These are phyloP conservation scores for Pholiota conissans DNA, from an alignment of 768 basidiomycete species.

Conservation along the genomic window DNA sequence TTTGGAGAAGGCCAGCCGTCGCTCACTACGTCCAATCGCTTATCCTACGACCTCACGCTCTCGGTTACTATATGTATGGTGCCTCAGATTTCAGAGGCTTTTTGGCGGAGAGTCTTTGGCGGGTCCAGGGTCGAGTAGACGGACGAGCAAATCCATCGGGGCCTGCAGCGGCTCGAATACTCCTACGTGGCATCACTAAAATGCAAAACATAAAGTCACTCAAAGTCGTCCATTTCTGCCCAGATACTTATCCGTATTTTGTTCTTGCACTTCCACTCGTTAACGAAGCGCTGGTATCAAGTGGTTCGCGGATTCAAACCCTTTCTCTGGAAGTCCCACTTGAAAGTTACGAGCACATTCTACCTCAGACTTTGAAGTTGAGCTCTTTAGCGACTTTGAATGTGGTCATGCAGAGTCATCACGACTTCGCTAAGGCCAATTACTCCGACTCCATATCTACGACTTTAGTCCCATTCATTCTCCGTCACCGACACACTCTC, in stretches of 20 bases:
- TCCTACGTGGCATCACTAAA: neutral
- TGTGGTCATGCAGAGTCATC: neutral
- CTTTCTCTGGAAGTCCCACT: neutral
- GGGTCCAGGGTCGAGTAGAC: neutral
- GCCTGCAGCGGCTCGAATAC: neutral
- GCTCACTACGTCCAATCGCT: neutral
- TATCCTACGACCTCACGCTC: neutral
- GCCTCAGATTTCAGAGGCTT: neutral
- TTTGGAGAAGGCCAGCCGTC: neutral
- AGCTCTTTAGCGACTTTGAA: neutral
- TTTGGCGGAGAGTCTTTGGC: neutral
- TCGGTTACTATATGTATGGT: neutral
- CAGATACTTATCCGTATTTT: neutral
- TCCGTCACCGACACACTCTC: neutral
- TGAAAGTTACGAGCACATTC: conserved; percentile 1
- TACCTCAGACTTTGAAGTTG: neutral
- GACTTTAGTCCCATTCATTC: neutral
- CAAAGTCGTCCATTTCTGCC: neutral
- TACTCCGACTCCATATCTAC: neutral
- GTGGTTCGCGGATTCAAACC: neutral
- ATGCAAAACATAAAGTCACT: neutral
- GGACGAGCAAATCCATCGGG: neutral
- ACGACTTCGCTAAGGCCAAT: neutral
- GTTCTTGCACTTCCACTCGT: neutral
- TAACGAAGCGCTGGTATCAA: neutral